Percentiles rank a stretch among this genome's conserved stretches.
Evolutionary conservation across 371 early-diverging fungal species (phyloP).

Genomic region (Batkoa obscura): DNA sequence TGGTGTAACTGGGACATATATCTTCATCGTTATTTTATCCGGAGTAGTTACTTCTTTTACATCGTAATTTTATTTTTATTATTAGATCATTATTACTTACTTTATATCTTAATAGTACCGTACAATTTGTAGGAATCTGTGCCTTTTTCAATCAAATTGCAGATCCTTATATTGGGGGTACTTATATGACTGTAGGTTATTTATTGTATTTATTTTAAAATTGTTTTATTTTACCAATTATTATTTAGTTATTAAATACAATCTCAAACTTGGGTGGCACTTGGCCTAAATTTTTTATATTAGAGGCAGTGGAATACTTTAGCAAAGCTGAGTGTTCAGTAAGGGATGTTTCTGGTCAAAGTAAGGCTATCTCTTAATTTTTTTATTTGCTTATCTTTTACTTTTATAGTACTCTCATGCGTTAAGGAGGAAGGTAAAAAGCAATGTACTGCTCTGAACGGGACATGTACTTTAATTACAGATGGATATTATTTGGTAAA

Average conservation of each 20-base stretch:
- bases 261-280: conserved; percentile 94
- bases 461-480: conserved; percentile 34
- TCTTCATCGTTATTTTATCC: conserved; percentile 54
- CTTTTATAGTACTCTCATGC: conserved; percentile 24
- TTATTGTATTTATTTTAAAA: conserved; percentile 9
- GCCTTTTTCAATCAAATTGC: conserved; percentile 87
- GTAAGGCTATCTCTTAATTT: conserved; percentile 11
- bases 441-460: conserved; percentile 38
- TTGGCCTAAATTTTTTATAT: conserved; percentile 87
- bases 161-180: conserved; percentile 92
- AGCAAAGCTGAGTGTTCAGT: conserved; percentile 48
- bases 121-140: conserved; percentile 88
- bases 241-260: conserved; percentile 63
- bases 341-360: conserved; percentile 14
- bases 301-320: conserved; percentile 82
- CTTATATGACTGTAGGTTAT: conserved; percentile 79
- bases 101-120: conserved; percentile 38
- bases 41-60: conserved; percentile 35
- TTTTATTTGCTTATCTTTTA: neutral
- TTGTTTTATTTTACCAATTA: neutral
- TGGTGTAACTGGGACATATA: conserved; percentile 46
- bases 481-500: conserved; percentile 83
- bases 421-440: conserved; percentile 32
- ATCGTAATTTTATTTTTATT: neutral
- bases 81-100: neutral